Percentiles rank a stretch among this genome's conserved stretches.
Evolutionary conservation across 805 yeast species (phyloP).

Genomic region (Candida tibetensis): DNA sequence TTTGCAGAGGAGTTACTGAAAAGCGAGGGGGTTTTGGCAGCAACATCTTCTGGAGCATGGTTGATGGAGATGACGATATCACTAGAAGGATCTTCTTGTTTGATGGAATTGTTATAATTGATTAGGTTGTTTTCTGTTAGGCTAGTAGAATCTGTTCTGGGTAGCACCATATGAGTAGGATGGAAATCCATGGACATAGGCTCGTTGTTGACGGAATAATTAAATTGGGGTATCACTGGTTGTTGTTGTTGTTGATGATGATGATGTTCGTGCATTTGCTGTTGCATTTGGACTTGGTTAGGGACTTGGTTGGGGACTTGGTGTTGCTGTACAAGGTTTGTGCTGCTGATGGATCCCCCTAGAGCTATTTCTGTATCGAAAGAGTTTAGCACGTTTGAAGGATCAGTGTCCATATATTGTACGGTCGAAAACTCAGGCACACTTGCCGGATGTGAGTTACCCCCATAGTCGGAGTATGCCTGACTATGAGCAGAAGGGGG

Average conservation of each 20-base stretch:
- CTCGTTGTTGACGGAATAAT: constrained; percentile 12
- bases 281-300: constrained; percentile 2
- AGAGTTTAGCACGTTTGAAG: constrained; percentile 9
- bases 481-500: constrained; percentile 2
- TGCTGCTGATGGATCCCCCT: constrained; percentile 38
- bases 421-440: neutral
- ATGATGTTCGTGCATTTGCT: constrained; percentile 2
- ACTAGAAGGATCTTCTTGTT: constrained; percentile 7
- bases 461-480: constrained; percentile 13
- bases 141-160: neutral
- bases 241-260: constrained; percentile 3
- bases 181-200: constrained; percentile 8
- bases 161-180: constrained; percentile 1
- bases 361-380: constrained; percentile 37
- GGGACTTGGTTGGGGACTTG: neutral
- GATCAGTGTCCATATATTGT: constrained; percentile 8
- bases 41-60: constrained; percentile 35
- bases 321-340: constrained; percentile 24
- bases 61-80: constrained; percentile 20
- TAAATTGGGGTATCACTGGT: constrained; percentile 10
- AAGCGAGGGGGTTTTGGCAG: constrained; percentile 52
- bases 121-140: constrained; percentile 17
- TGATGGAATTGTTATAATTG: constrained; percentile 15
- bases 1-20: constrained; percentile 49
- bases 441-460: neutral